Base-by-base conservation (phyloP, 2,329 filamentous ascomycete species). In the Cyclaneusma minus region DNA sequence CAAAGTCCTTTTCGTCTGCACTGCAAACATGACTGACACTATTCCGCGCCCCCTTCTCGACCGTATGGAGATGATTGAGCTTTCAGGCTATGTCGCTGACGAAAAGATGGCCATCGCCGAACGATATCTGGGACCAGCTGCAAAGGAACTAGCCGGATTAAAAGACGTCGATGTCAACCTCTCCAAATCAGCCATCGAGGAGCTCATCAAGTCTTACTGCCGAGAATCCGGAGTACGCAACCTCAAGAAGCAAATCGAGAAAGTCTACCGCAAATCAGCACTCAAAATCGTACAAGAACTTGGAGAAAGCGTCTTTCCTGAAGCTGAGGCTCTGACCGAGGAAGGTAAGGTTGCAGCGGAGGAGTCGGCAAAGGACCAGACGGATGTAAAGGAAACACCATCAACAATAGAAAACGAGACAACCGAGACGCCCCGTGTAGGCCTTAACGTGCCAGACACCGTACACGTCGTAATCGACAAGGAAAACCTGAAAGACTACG, bases 61-160 rank as follows among this genome's bases (percentile, higher is more conserved):
- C 48, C 77, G 89, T 40, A 98, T 98, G 89, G 89, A 98, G 51
- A 72, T 95, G 43, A 98, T 98, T 39, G 74, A 91, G 35, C 65
- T 98, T 3, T 95, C 87, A 18, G 89, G 89, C 7, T 98, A 98
- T 46, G 87, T 98, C 26, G 75, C 87, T 0, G 87, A 98, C 38
- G 89, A 98, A 63, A 98, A 98, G 65, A 94, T 92, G 73, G 87
- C 89, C 3, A 98, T 98, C 43, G 89, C 89, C 3, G 78, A 98
- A 48, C 70, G 72, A 37, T 98, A 98, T 46, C 68, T 98, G 14
- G 81, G 82, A 1, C 89, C 89, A 6, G 78, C 83, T 24, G 89
- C 91, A n/a, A 92, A 92, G 54, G 85, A 94, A 35, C 62, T 92
- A 31, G 87, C 83, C 19, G 89, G 89, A 15, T 58, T 98, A 35